Evolutionary conservation across 192 early-diverging fungal genomes (phyloP), one percentile per base, ranked within the genome.

Genomic region (Coemansia aciculifera): DNA sequence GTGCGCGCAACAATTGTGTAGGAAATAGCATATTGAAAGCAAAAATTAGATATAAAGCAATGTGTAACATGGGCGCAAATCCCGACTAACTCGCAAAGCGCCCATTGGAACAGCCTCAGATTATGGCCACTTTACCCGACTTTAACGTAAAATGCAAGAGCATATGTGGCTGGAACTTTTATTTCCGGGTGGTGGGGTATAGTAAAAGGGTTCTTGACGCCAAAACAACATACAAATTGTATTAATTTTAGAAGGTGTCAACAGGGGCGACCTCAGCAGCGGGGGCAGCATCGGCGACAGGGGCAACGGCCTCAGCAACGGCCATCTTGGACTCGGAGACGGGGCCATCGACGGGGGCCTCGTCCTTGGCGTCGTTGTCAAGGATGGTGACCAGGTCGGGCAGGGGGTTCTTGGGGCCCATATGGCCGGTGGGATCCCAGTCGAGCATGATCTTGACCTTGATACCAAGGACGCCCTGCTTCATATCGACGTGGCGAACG

Each of bases 381-480:
- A 95, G 84, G 79, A 98, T 97, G 85, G 90, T 96, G 80, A 98
- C 93, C 63, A 89, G 83, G 81, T 97, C 97, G 79, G 97, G 97
- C 68, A 99, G 90, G 69, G 95, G 90, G 76, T 88, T 94, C 90
- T 94, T 96, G 86, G 95, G 95, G 68, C 97, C 97, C 67, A 86
- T 74, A 77, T 90, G 93, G 77, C 97, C 97, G 71, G 88, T 91
- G 59, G 94, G 94, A 85, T 99, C 97, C 77, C 84, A 89, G 64
- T 92, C 93, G 70, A 93, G 88, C 97, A 98, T 98, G 78, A 99
- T 99, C 94, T 99, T 99, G 85, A 99, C 97, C 90, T 96, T 96
- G 89, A 99, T 92, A 86, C 97, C 97, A 62, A 99, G 85, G 63
- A 99, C 96, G 88, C 97, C 97, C 86, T 99, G 97, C 78, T 95